Evolutionary conservation across 1,284 basidiomycete genomes (phyloP), one percentile per base, ranked within the genome.

Genomic region (Ustilago vetiveriae): DNA sequence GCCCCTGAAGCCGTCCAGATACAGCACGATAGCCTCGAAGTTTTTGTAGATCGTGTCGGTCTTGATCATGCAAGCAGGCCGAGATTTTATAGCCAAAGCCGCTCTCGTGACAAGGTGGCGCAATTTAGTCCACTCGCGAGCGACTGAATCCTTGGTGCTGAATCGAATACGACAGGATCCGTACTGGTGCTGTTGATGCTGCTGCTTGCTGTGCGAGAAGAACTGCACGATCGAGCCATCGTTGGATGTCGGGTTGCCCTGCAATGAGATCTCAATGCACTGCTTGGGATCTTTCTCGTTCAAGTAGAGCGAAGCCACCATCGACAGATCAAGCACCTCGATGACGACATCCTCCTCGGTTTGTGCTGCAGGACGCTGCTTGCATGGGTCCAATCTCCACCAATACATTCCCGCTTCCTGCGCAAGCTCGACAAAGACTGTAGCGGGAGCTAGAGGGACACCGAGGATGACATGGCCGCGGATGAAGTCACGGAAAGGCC

Each of bases 1-100:
- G 19, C 72, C 72, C 33, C 68, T 54, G 58, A 67, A 74, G 16
- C 56, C 58, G 13, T 32, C 52, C 13, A 52, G 43, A 23, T 74
- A 74, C 3, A 56, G 46, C 36, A 74, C 72, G 26, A 74, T 67
- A 6, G 63, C 43, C 40, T 74, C 72, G 26, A 74, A 74, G 19
- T 41, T 49, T 29, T 44, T 50, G 63, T 74, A 74, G 38, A 63
- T 54, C 14, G 63, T 62, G 19, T 59, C 44, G 17, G 43, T 50
- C 29, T 23, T 48, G 24, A 73, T 53, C 32, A 59, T 36, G 11
- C 54, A 62, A 2, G 56, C 40, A 4, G 66, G 26, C 11, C 37
- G 17, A 3, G 38, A 17, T 30, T 44, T 45, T 23, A 73, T 49
- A 14, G 30, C 41, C 16, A 27, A 33, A 19, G 48, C 47, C n/a